Evolutionary conservation across 176 grass and related monocot genomes (phyloP).

Genomic region (maize (Zea mays)): DNA sequence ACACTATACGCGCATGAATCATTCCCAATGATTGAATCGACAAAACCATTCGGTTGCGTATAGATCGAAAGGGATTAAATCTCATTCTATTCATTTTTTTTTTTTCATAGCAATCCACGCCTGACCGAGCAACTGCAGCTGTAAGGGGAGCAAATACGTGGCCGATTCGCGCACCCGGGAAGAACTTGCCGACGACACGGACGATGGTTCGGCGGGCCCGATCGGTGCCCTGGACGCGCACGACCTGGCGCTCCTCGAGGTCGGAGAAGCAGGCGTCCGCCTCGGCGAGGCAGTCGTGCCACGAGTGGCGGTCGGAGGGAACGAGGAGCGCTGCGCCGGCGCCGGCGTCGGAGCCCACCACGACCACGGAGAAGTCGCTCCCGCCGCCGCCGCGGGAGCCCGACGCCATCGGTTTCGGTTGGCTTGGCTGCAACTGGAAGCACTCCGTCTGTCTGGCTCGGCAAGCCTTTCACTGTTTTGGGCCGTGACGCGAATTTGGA

Average conservation of each 20-base stretch:
- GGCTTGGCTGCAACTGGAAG: not conserved
- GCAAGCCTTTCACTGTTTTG: not conserved
- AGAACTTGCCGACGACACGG: constrained; percentile 81
- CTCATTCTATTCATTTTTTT: too few species aligned
- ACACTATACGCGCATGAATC: not conserved
- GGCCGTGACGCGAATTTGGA: not conserved
- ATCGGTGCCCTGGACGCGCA: constrained; percentile 67
- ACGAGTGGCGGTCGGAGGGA: constrained; percentile 45
- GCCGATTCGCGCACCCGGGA: constrained; percentile 52
- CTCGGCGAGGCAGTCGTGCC: constrained; percentile 76
- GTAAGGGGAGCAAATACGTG: too few species aligned
- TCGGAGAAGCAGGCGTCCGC: constrained; percentile 63
- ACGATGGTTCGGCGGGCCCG: constrained; percentile 59
- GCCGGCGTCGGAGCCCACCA: constrained; percentile 76
- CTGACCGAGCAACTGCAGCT: not conserved
- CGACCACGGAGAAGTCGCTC: constrained; percentile 68
- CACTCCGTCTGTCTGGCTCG: not conserved
- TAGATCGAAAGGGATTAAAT: too few species aligned
- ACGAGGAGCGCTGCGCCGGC: constrained; percentile 57
- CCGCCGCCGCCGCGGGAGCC: constrained; percentile 27
- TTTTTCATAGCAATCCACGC: not conserved
- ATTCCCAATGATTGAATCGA: not conserved
- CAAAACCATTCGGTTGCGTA: not conserved
- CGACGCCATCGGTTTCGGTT: constrained; percentile 17
- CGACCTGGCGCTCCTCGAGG: constrained; percentile 82